Percentiles rank a stretch among this genome's conserved stretches.
Evolutionary conservation across 2,329 filamentous ascomycete species (phyloP).

Genomic region (Penicillium sp.): DNA sequence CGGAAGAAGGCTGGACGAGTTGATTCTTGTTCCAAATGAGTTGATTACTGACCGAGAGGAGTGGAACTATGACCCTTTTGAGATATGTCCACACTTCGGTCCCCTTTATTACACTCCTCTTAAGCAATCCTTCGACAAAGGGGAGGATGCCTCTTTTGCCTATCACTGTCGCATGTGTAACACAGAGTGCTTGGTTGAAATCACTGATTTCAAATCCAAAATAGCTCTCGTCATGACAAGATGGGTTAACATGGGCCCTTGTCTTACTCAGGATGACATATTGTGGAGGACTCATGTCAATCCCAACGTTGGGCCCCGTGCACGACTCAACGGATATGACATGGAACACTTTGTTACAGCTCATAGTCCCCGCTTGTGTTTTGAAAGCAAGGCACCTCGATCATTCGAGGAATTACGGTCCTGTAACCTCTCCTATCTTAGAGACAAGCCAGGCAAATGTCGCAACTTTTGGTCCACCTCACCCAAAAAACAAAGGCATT

Average conservation of each 20-base stretch:
- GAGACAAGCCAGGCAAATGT: neutral
- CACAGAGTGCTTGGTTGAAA: slow-evolving; percentile 1
- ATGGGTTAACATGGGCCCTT: slow-evolving; percentile 10
- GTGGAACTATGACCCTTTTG: neutral
- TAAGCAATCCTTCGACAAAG: neutral
- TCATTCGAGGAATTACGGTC: neutral
- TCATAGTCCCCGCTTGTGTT: neutral
- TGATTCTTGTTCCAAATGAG: no score
- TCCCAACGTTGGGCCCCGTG: neutral
- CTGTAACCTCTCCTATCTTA: neutral
- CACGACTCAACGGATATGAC: no score
- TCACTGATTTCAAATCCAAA: neutral
- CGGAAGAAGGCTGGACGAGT: no score
- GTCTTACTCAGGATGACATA: slow-evolving; percentile 2
- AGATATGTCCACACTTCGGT: neutral
- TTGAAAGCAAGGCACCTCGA: neutral
- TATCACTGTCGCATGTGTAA: slow-evolving; percentile 4
- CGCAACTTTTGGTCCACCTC: no score
- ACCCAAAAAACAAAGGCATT: no score
- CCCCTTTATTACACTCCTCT: neutral
- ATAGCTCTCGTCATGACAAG: slow-evolving; percentile 6
- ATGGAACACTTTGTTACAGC: no score
- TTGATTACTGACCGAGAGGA: no score
- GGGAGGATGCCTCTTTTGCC: neutral
- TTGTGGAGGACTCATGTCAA: neutral